These are phyloP conservation scores for Boletus reticuloceps DNA, from an alignment of 768 basidiomycete species.

Conservation along the genomic window DNA sequence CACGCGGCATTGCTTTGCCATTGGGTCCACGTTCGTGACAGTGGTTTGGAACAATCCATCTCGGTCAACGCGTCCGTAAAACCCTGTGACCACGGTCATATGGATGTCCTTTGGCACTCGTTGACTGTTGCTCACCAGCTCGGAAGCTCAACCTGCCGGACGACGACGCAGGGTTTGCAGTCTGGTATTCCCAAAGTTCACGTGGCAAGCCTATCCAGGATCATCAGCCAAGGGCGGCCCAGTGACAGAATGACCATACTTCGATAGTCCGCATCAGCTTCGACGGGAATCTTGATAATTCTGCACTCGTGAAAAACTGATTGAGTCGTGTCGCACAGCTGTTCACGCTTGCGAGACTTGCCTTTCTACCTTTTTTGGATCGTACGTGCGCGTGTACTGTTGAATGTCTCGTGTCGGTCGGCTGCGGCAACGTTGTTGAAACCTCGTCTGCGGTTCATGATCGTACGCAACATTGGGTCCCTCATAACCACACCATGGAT, in stretches of 20 bases:
- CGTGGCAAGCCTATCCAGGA: slow-evolving; percentile 30
- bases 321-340: not conserved
- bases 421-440: slow-evolving; percentile 47
- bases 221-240: not conserved
- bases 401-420: slow-evolving; percentile 53
- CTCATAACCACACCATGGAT: slow-evolving; percentile 32
- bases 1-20: slow-evolving; percentile 71
- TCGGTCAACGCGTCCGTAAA: slow-evolving; percentile 61
- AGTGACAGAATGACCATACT: slow-evolving; percentile 34
- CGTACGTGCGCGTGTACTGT: slow-evolving; percentile 60
- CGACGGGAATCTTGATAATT: slow-evolving; percentile 57
- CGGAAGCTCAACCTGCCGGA: slow-evolving; percentile 51
- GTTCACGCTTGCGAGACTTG: slow-evolving; percentile 22
- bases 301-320: slow-evolving; percentile 32
- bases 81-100: slow-evolving; percentile 30
- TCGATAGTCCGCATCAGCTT: slow-evolving; percentile 60
- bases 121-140: slow-evolving; percentile 36
- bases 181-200: slow-evolving; percentile 57
- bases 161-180: slow-evolving; percentile 57
- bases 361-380: slow-evolving; percentile 56
- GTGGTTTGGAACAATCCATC: slow-evolving; percentile 65
- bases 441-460: slow-evolving; percentile 35
- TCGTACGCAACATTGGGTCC: slow-evolving; percentile 32
- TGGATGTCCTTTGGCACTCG: not conserved
- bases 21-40: slow-evolving; percentile 76